Base-by-base conservation (phyloP, 208 protist genomes). In the Leishmania amazonensis region DNA sequence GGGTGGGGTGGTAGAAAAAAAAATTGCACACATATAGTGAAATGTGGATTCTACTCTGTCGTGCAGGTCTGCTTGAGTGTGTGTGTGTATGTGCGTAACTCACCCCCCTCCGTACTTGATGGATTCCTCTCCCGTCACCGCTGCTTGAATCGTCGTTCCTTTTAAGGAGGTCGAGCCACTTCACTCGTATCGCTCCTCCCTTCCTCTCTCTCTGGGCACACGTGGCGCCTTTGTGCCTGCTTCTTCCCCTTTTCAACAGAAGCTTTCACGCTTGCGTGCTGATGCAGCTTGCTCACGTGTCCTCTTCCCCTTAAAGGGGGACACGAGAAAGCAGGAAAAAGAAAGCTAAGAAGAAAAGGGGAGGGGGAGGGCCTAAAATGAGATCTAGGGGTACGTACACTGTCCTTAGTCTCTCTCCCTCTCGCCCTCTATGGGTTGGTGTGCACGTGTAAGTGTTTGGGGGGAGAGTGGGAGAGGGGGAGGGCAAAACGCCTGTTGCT, bases 241-340 rank as follows among this genome's bases (percentile, higher is more conserved):
- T 38, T 45, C 11, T 77, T 31, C 28, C 21, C n/a, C 9, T 31
- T 49, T 76, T 60, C 53, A 9, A 3, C 7, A 24, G 8, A 9
- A n/a, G 70, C 15, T 51, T 67, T 40, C 62, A 67, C 62, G 31
- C 62, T 31, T 67, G 31, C 5, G 62, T 67, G 31, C 31, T 15
- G 62, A 67, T 67, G 28, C 15, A 21, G 31, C 28, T 40, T 19
- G 28, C 62, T n/a, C 11, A 38, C 62, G 31, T 38, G 28, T 67
- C 24, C 57, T 31, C n/a, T 67, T 17, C n/a, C 62, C 31, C 31
- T 67, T 67, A 67, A 35, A 38, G 62, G 35, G 28, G 5, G 40
- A 60, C 72, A 45, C 53, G 28, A 49, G 74, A n/a, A 40, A 77
- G 53, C n/a, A 49, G n/a, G 4, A 42, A n/a, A 78, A 31, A 68